A percentile compares a stretch with the other conserved stretches of the same genome.
Evolutionary conservation across 2,329 filamentous ascomycete species (phyloP).

Genomic region (Tolypocladium ophioglossoides): DNA sequence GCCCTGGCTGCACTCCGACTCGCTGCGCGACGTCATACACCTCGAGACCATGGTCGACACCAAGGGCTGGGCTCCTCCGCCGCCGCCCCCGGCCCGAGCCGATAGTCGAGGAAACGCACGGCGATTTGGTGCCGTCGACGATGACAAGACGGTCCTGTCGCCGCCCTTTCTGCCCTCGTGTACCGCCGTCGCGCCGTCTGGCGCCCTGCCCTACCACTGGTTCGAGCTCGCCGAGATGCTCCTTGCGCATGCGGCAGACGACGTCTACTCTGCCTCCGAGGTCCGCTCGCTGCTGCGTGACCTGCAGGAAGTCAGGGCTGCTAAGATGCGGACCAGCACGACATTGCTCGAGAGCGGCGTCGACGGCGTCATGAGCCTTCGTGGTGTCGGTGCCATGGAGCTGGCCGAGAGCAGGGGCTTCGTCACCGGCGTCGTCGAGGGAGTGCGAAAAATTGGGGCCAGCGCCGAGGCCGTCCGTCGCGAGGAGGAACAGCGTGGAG

Average conservation of each 20-base stretch:
- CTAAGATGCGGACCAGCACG: slow-evolving; percentile 73
- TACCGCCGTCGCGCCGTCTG: slow-evolving; percentile 55
- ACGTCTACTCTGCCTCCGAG: slow-evolving; percentile 62
- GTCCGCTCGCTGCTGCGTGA: slow-evolving; percentile 70
- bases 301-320: slow-evolving; percentile 75
- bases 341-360: slow-evolving; percentile 60
- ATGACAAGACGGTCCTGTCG: slow-evolving; percentile 32
- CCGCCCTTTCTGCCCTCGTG: slow-evolving; percentile 74
- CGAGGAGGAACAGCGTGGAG: slow-evolving; percentile 59
- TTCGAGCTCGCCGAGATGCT: slow-evolving; percentile 82
- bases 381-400: slow-evolving; percentile 87
- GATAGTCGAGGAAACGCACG: slow-evolving; percentile 34
- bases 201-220: slow-evolving; percentile 87
- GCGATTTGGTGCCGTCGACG: slow-evolving; percentile 15
- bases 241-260: slow-evolving; percentile 74
- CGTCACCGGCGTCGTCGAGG: slow-evolving; percentile 77
- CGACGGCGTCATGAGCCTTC: slow-evolving; percentile 56
- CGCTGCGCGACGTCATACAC: slow-evolving; percentile 67
- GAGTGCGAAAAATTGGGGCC: slow-evolving; percentile 71
- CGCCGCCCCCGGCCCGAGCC: slow-evolving; percentile 48
- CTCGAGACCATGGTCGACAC: slow-evolving; percentile 66
- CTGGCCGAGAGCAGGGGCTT: slow-evolving; percentile 79
- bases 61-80: slow-evolving; percentile 66
- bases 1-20: slow-evolving; percentile 71
- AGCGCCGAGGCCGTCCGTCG: slow-evolving; percentile 67